Percentiles rank a stretch among this genome's conserved stretches.
Evolutionary conservation across 495 filamentous ascomycete genomes (phyloP).

Genomic region (Penicillium paradoxum): DNA sequence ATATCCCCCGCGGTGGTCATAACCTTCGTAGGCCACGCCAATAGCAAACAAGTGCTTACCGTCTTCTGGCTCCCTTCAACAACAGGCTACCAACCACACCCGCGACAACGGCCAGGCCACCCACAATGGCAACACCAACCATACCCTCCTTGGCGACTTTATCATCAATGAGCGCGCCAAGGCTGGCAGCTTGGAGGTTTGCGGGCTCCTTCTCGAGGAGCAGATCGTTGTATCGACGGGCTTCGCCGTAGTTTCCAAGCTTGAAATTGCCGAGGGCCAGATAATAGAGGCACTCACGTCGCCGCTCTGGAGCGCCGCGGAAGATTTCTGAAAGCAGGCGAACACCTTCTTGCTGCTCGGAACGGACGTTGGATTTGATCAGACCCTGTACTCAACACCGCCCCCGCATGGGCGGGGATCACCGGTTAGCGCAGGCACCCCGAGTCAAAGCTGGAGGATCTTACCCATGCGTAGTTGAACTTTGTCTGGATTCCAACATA

Average conservation of each 20-base stretch:
- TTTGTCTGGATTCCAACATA: constrained; percentile 97
- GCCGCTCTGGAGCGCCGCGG: constrained; percentile 80
- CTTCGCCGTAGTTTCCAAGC: constrained; percentile 94
- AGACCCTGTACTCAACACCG: constrained; percentile 58
- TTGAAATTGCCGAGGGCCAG: constrained; percentile 96
- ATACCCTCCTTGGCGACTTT: constrained; percentile 92
- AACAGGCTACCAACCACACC: constrained; percentile 88
- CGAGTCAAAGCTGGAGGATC: constrained; percentile 6
- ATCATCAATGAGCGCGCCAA: constrained; percentile 85
- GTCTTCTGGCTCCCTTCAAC: constrained; percentile 63
- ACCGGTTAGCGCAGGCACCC: constrained; percentile 9
- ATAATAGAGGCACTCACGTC: constrained; percentile 97
- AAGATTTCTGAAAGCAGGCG: constrained; percentile 95
- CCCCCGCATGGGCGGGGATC: constrained; percentile 12
- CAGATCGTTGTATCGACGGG: constrained; percentile 87
- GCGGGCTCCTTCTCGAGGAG: constrained; percentile 82
- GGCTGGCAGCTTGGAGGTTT: constrained; percentile 83
- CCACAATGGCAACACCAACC: constrained; percentile 93
- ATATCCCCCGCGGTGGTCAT: constrained; percentile 10
- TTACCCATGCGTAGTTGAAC: constrained; percentile 98
- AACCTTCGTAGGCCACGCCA: constrained; percentile 18
- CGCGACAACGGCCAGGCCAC: constrained; percentile 86
- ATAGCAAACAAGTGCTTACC: constrained; percentile 22
- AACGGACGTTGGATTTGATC: constrained; percentile 79
- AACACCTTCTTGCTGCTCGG: constrained; percentile 92